These are phyloP conservation scores for Saccharomycopsis sp. DNA, from an alignment of 805 yeast genomes.

Conservation along the genomic window DNA sequence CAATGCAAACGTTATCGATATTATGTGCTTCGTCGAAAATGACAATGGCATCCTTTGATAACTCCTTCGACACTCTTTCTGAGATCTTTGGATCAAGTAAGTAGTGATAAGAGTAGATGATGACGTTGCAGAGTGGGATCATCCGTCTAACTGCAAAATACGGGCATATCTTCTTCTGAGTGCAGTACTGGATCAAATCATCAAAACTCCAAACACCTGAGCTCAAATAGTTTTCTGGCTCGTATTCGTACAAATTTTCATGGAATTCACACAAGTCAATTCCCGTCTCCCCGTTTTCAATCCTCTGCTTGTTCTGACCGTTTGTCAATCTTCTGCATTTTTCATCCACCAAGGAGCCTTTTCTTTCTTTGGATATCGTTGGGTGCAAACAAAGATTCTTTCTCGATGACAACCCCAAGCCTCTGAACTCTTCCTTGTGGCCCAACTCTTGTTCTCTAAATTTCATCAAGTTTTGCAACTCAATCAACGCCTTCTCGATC, in stretches of 20 bases:
- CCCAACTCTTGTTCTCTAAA: conserved; percentile 80
- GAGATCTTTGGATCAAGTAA: conserved; percentile 94
- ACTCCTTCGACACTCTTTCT: conserved; percentile 85
- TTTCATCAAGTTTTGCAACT: conserved; percentile 80
- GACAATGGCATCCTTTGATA: conserved; percentile 85
- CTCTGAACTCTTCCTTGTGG: conserved; percentile 81
- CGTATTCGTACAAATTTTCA: conserved; percentile 78
- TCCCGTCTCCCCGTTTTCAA: conserved; percentile 50
- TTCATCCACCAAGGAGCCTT: conserved; percentile 91
- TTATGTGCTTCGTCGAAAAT: conserved; percentile 99
- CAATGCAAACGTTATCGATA: conserved; percentile 97
- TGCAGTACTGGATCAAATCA: conserved; percentile 66
- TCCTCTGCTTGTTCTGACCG: conserved; percentile 68
- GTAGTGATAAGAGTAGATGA: conserved; percentile 95
- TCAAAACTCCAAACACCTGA: conserved; percentile 94
- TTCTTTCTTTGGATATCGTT: conserved; percentile 73
- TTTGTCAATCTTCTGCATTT: conserved; percentile 91
- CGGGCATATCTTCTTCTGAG: conserved; percentile 78
- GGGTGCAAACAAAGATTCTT: conserved; percentile 93
- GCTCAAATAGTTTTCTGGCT: conserved; percentile 84
- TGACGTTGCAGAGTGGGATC: conserved; percentile 89
- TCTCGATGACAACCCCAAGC: conserved; percentile 88
- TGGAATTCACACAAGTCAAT: conserved; percentile 75
- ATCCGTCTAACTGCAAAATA: conserved; percentile 96
- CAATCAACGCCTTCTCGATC: conserved; percentile 93